Evolutionary conservation across 169 alveolate genomes (phyloP).

Genomic region (Cryptosporidium tyzzeri): DNA sequence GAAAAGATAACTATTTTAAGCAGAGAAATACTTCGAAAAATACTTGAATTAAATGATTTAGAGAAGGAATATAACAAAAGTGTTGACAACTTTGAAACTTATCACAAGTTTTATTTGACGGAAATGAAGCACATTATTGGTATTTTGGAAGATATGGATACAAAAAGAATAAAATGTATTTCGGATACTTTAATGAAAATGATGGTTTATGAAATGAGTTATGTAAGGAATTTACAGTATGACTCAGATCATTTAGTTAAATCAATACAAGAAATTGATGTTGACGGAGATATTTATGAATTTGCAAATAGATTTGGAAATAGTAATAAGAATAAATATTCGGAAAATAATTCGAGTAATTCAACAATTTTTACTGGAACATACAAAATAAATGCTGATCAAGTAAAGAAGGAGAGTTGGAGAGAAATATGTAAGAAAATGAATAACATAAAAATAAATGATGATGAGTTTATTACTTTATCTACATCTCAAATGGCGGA

Average conservation of each 20-base stretch:
- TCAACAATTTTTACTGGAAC: background rate
- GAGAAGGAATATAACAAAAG: conserved; percentile 57
- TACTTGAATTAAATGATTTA: conserved; percentile 9
- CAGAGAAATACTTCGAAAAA: conserved; percentile 33
- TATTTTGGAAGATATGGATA: conserved; percentile 72
- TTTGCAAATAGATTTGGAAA: conserved; percentile 63
- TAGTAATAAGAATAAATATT: background rate
- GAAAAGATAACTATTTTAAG: conserved; percentile 20
- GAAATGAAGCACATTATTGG: conserved; percentile 57
- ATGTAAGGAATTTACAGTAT: conserved; percentile 67
- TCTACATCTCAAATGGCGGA: conserved; percentile 63
- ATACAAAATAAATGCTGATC: background rate
- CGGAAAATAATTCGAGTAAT: background rate
- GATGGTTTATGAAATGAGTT: conserved; percentile 74
- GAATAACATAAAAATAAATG: conserved; percentile 29
- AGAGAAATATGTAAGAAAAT: conserved; percentile 56
- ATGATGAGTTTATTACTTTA: conserved; percentile 60
- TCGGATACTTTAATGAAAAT: conserved; percentile 65
- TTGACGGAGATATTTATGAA: conserved; percentile 53
- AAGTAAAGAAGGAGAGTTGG: conserved; percentile 52
- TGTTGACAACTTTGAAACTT: conserved; percentile 31
- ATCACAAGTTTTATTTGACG: conserved; percentile 39
- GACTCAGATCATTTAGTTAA: conserved; percentile 59
- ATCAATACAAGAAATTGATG: conserved; percentile 65
- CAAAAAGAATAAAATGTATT: conserved; percentile 57